Evolutionary conservation across 225 moss, liverwort and hornwort genomes (phyloP).

Genomic region (Marchantia polymorpha): DNA sequence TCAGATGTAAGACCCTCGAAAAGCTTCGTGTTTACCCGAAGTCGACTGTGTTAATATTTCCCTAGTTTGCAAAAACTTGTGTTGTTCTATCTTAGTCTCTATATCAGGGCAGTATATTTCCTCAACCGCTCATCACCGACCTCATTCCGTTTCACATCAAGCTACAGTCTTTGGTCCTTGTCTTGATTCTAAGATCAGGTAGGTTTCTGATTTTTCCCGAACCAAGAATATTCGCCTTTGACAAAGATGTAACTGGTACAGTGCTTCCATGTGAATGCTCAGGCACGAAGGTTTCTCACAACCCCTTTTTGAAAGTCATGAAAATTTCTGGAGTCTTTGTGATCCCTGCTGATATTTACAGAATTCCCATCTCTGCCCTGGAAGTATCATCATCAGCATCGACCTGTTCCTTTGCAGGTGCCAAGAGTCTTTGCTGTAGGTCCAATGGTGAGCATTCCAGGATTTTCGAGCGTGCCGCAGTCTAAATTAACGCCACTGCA

Average conservation of each 20-base stretch:
- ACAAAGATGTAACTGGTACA: no score
- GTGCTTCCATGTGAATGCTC: no score
- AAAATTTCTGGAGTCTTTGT: background rate
- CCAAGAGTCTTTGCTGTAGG: conserved; percentile 20
- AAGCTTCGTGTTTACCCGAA: no score
- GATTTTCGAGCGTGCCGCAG: conserved; percentile 13
- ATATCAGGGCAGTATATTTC: no score
- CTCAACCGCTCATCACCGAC: no score
- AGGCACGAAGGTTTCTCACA: no score
- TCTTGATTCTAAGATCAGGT: background rate
- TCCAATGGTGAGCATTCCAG: conserved; percentile 22
- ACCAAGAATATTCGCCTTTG: no score
- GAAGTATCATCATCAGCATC: background rate
- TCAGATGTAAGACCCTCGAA: no score
- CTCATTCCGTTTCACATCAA: background rate
- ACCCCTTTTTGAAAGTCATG: background rate
- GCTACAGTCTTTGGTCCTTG: background rate
- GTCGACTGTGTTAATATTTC: no score
- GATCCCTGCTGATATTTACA: background rate
- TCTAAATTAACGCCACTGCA: background rate
- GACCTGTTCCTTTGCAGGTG: conserved; percentile 11
- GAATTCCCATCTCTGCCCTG: background rate
- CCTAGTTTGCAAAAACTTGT: no score
- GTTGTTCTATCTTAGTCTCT: no score
- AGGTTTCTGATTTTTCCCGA: background rate